Base-by-base conservation (phyloP, 2,329 filamentous ascomycete genomes). In the Xylariomycetidae sp. region DNA sequence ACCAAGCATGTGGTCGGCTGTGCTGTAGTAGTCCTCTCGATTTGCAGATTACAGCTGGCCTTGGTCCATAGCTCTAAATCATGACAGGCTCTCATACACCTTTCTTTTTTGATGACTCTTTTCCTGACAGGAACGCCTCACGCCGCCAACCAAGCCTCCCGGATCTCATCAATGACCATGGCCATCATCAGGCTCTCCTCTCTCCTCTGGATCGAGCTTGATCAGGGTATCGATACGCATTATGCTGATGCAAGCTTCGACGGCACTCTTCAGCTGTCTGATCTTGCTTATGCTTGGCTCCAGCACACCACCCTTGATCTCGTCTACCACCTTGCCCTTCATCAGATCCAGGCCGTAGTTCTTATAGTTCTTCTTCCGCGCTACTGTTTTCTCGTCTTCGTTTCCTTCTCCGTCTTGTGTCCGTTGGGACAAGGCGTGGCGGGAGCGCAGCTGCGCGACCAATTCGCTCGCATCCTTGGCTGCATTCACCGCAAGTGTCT, bases 171-270 rank as follows among this genome's bases (percentile, higher is more conserved):
- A 92, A 68, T 94, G 88, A 34, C 83, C 88, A 65, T 94, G 87
- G 37, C 87, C 88, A 54, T 92, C 86, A 66, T 94, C 85, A 48
- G 78, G 78, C 55, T 80, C 76, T 25, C 68, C 71, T 57, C 76
- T 74, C 70, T 82, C 77, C 70, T 96, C 88, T 13, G 89, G 89
- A 72, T 98, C 92, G 63, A 98, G 70, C 72, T 94, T 94, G 68
- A 98, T 97, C 65, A 98, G 74, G 46, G 92, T 97, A 70, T 98
- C 92, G 59, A 98, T 98, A 56, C 92, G 80, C 92, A 98, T 97
- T 61, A 98, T 97, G 57, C 88, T 86, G 64, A 98, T 94, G 64
- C 92, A 97, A 35, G 92, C 92, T 69, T 98, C 92, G 31, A 98
- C 92, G 17, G 92, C 92, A 65, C 85, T 94, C 82, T 98, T 98